Base-by-base conservation (phyloP, 73 alveolate species). In the Paramecium octaurelia region DNA sequence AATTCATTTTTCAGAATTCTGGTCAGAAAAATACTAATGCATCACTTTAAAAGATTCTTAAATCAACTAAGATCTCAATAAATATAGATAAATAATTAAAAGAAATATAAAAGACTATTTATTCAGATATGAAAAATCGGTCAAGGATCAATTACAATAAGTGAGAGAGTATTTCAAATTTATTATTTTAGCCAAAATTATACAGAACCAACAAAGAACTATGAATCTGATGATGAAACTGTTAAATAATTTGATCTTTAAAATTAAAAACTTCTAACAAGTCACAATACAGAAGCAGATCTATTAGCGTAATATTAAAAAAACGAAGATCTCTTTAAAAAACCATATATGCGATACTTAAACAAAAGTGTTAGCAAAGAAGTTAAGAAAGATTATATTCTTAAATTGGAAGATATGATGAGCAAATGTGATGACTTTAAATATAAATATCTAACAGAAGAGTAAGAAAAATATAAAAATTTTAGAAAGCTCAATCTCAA, bases 21-120 rank as follows among this genome's bases (percentile, higher is more conserved):
- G 84, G 84, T 64, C 84, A 12, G 84, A 64, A 64, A 64, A 64
- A 64, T 64, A 64, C 12, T 64, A 64, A 34, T 27, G 84, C 14
- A 64, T 34, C 8, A 34, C 84, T 9, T 34, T 64, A 64, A 64
- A 64, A 64, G 84, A 64, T 34, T 64, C 84, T 1, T 29, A 64
- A 27, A 64, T 64, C 29, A 34, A 64, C 24, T 11, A 27, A 27
- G 46, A 64, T 64, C 84, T 64, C 1, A 27, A 34, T 31, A 64
- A 64, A 64, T 64, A 64, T 64, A 12, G 84, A 64, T 12, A 34
- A 24, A 34, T 34, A 1, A 64, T 64, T 10, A 64, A 64, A 64
- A 64, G 16, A 0, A 64, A 64, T 64, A 64, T 64, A 64, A 64
- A 64, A 31, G 84, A 64, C 12, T 64, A 64, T 34, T 64, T 64